Percentiles rank a stretch among this genome's conserved stretches.
Conservation (phyloP, 371 early-diverging fungal species). For the Syncephalastrum sp. region DNA sequence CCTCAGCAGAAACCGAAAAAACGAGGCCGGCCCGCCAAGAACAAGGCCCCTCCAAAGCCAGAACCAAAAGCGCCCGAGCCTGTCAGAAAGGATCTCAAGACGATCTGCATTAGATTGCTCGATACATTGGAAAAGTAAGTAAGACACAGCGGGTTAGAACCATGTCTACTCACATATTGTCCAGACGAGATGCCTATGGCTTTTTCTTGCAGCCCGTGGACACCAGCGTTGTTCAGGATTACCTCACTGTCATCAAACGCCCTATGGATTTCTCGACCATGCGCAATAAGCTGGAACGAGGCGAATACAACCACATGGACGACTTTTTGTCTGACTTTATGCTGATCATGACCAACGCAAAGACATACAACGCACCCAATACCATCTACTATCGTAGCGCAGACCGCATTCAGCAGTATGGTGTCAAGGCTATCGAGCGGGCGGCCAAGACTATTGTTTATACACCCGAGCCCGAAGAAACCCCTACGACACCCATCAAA, state of each 20-base stretch:
- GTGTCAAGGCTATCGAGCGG: constrained; percentile 58
- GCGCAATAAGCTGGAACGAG: constrained; percentile 54
- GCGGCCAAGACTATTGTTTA: constrained; percentile 53
- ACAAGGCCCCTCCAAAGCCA: constrained; percentile 25
- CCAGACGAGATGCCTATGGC: constrained; percentile 63
- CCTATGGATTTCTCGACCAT: constrained; percentile 78
- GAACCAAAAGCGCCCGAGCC: constrained; percentile 29
- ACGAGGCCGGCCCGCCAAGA: constrained; percentile 35
- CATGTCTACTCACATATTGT: not conserved
- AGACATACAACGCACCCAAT: constrained; percentile 70
- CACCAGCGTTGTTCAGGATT: constrained; percentile 70
- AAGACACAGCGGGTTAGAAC: not conserved
- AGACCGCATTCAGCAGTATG: constrained; percentile 61
- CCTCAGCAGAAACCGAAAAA: constrained; percentile 37
- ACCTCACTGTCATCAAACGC: constrained; percentile 65
- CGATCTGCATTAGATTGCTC: constrained; percentile 43
- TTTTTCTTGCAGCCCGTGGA: constrained; percentile 87
- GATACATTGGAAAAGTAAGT: constrained; percentile 57
- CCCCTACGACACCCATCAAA: no score
- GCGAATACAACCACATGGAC: constrained; percentile 49
- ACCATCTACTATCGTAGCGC: constrained; percentile 74
- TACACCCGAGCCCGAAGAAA: constrained; percentile 17
- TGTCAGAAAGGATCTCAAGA: constrained; percentile 41
- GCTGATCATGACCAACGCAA: constrained; percentile 67
- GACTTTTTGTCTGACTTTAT: constrained; percentile 64